Evolutionary conservation across 306 rosid species (phyloP).

Genomic region (Casuarina equisetifolia): DNA sequence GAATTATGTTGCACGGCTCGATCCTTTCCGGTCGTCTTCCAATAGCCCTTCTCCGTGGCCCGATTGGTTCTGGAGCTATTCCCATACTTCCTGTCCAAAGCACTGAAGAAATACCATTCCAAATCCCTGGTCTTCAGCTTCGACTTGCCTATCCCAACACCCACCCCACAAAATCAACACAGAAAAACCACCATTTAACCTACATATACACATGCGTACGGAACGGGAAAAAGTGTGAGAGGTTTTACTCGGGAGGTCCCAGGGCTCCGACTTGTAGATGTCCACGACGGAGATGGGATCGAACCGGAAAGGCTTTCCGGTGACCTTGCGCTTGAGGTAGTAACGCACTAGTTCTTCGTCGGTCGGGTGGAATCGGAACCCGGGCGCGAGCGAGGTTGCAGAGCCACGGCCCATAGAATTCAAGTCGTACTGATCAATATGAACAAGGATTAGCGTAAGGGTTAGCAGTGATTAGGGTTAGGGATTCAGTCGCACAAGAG

Average conservation of each 20-base stretch:
- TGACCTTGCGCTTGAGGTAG: conserved; percentile 72
- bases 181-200: background rate
- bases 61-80: conserved; percentile 81
- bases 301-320: conserved; percentile 42
- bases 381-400: conserved; percentile 56
- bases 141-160: conserved; percentile 45
- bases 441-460: too few relatives aligned
- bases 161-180: conserved; percentile 9
- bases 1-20: conserved; percentile 39
- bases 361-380: conserved; percentile 95
- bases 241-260: conserved; percentile 84
- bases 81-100: conserved; percentile 78
- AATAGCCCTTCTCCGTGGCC: conserved; percentile 82
- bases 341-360: conserved; percentile 77
- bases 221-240: background rate
- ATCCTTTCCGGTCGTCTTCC: conserved; percentile 98
- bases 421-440: conserved; percentile 8
- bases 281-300: conserved; percentile 70
- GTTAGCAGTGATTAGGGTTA: background rate
- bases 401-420: conserved; percentile 42
- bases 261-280: conserved; percentile 80
- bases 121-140: conserved; percentile 75
- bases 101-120: conserved; percentile 94
- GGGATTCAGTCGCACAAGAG: background rate
- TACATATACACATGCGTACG: background rate